Base-by-base conservation (phyloP, 2,329 filamentous ascomycete species). In the Esteya vermicola region DNA sequence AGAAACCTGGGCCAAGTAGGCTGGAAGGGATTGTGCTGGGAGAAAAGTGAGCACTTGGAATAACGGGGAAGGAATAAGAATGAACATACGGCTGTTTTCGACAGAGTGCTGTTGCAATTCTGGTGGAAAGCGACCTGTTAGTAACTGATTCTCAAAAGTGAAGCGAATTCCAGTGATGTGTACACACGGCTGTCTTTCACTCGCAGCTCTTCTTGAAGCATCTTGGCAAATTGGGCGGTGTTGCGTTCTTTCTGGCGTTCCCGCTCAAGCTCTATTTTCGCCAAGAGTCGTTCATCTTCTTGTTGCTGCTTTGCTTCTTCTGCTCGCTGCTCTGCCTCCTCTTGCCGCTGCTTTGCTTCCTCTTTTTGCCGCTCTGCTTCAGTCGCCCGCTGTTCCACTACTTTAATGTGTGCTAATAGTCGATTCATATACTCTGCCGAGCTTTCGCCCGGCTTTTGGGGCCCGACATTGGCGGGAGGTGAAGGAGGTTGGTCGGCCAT, bases 1-100 rank as follows among this genome's bases (percentile, higher is more conserved):
- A n/a, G 39, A 41, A 9, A 37, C 21, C 19, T 41, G 39, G 27
- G 39, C 27, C 8, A 41, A 20, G 22, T 37, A 41, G 20, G 20
- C 34, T 12, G 20, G 20, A 18, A 41, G 33, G 13, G 28, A 2
- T 21, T 41, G 39, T 6, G 28, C 33, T 41, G 22, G 28, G 23
- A 38, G 28, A 9, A 13, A 20, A 6, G 10, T n/a, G n/a, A 34
- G 9, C 9, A n/a, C 9, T 6, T 20, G 16, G 9, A 20, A 34
- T 34, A 22, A 16, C 9, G 14, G 30, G 19, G 19, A 14, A 16
- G 13, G 25, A 26, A 7, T 8, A 26, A 13, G 25, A 26, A 7
- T 8, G 13, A 13, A 26, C 25, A 13, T 13, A 26, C 25, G 13
- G 25, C 25, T 26, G 13, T 9, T 31, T 32, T 18, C 7, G 32